Evolutionary conservation across 495 filamentous ascomycete genomes (phyloP).

Genomic region (Penicillium cosmopolitanum): DNA sequence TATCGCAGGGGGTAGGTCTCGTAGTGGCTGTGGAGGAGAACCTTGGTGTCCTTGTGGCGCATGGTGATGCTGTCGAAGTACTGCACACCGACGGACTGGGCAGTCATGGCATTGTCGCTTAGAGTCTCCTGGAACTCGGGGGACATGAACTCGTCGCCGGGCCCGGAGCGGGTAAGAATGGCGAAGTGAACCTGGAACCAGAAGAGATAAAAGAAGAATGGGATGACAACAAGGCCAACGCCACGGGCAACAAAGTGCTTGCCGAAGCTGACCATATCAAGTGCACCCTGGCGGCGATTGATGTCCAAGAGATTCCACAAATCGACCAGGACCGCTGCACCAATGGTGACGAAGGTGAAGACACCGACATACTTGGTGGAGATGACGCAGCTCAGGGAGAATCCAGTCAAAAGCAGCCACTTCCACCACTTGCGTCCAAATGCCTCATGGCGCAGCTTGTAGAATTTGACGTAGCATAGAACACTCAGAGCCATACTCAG

Average conservation of each 20-base stretch:
- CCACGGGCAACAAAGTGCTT: conserved; percentile 89
- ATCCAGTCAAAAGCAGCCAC: conserved; percentile 93
- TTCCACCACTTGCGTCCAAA: conserved; percentile 99
- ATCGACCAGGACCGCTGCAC: conserved; percentile 89
- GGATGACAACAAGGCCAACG: conserved; percentile 81
- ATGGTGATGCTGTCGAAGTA: conserved; percentile 90
- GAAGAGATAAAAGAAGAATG: conserved; percentile 97
- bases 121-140: conserved; percentile 97
- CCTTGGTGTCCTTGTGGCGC: conserved; percentile 95
- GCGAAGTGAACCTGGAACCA: conserved; percentile 99
- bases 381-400: conserved; percentile 94
- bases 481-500: conserved; percentile 94
- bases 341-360: conserved; percentile 97
- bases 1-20: conserved; percentile 92
- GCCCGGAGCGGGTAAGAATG: conserved; percentile 84
- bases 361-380: conserved; percentile 97
- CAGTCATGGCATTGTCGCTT: conserved; percentile 88
- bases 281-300: conserved; percentile 74
- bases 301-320: conserved; percentile 93
- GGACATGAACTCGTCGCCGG: conserved; percentile 98
- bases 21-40: conserved; percentile 90
- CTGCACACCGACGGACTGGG: conserved; percentile 80
- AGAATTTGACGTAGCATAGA: conserved; percentile 94
- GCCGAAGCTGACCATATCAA: conserved; percentile 75
- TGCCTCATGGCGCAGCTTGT: conserved; percentile 88